Base-by-base conservation (phyloP, 2,329 filamentous ascomycete species). In the Nemania sp. region DNA sequence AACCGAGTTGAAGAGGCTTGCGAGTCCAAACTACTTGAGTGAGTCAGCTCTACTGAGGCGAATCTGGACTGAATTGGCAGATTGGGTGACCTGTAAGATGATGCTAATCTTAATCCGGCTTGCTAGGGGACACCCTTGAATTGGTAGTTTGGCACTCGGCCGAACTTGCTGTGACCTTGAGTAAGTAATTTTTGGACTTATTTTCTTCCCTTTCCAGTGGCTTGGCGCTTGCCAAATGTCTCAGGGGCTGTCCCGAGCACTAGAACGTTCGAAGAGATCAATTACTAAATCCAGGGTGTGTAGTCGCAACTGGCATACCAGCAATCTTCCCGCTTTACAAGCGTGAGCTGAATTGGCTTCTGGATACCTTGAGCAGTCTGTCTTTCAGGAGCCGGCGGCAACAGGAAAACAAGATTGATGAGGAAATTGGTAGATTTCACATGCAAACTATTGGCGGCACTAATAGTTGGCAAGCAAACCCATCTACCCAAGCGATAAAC, bases 81-180 rank as follows among this genome's bases (percentile, higher is more conserved):
- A 29, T 29, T 29, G n/a, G n/a, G n/a, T n/a, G n/a, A n/a, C n/a
- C n/a, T n/a, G n/a, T n/a, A n/a, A 29, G 7, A 29, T 29, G 7
- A 29, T 29, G 7, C 25, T 29, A 29, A 29, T 29, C 25, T 29
- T 29, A 29, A 29, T 4, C 35, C 15, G 35, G 15, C 10, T 43
- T 29, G 29, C 6, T 17, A 62, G 55, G 47, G 15, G 53, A 65
- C 20, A 62, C 53, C 7, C 55, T 65, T 10, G 53, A 45, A 11
- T 60, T 69, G 20, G 60, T 68, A 35, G 50, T 66, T 9, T 69
- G 65, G 68, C 63, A 66, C 25, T 51, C 59, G 1, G 63, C 62
- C 4, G 67, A 68, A 39, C 60, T 64, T 11, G 40, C 64, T 15
- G 62, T 63, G 11, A 69, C 64, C 4, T 52, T 69, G 25, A 29